These are phyloP conservation scores for Globisporangium nodosum DNA, from an alignment of 352 stramenopile species.

Conservation along the genomic window DNA sequence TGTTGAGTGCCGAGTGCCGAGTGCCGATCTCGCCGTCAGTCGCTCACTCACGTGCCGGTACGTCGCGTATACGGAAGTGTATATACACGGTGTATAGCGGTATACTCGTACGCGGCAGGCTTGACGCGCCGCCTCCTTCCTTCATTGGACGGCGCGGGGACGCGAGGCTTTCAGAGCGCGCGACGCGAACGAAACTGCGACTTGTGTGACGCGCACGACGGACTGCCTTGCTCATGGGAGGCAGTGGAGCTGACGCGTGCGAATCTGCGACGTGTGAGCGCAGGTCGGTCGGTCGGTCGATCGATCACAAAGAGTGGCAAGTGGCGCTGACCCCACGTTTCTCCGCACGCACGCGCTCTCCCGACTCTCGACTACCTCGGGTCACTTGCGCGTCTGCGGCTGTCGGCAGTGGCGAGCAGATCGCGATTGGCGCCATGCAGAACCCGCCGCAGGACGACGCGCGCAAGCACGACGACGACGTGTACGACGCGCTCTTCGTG, in stretches of 20 bases:
- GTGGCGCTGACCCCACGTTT: no score
- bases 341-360: background rate
- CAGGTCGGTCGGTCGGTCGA: background rate
- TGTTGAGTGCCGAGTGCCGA: background rate
- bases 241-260: background rate
- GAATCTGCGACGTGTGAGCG: background rate
- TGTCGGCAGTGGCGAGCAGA: background rate
- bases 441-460: background rate
- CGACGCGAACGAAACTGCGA: conserved; percentile 1
- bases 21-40: background rate
- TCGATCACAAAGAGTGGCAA: background rate
- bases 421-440: background rate
- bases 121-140: background rate
- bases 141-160: background rate
- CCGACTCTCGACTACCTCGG: no score
- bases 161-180: background rate
- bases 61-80: background rate
- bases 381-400: no score
- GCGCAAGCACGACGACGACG: background rate
- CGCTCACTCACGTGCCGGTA: background rate
- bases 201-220: background rate
- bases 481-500: background rate
- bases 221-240: no score
- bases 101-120: background rate
- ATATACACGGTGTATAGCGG: background rate